Conservation (phyloP, 805 yeast genomes). For the Kuraishia hungarica region DNA sequence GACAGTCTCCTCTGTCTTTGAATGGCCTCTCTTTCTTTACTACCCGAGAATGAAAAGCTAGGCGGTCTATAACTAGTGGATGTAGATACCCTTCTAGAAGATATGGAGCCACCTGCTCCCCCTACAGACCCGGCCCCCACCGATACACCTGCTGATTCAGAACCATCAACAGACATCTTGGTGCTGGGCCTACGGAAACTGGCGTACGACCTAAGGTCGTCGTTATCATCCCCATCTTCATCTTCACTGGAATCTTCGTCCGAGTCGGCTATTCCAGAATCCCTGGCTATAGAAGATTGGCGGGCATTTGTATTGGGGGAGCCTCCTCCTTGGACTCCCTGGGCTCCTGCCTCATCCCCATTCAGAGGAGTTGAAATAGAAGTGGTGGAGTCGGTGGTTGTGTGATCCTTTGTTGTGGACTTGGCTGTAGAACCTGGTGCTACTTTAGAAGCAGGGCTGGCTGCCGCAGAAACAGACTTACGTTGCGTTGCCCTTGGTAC, state of each 20-base stretch:
- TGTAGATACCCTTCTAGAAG: not conserved
- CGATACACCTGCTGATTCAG: not conserved
- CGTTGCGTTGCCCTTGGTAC: constrained; percentile 44
- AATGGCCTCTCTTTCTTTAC: constrained; percentile 2
- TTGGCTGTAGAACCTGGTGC: not conserved
- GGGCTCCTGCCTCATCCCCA: too few relatives aligned
- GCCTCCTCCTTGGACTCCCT: too few relatives aligned
- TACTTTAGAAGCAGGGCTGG: not conserved
- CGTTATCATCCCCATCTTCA: not conserved
- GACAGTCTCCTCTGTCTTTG: constrained; percentile 9
- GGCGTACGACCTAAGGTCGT: not conserved
- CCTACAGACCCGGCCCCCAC: not conserved
- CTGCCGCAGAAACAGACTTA: constrained; percentile 3
- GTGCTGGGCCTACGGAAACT: not conserved
- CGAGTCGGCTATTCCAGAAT: not conserved
- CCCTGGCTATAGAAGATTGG: not conserved
- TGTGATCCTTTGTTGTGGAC: not conserved
- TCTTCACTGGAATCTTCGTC: not conserved
- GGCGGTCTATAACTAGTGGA: not conserved
- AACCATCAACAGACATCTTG: not conserved
- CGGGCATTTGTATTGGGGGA: not conserved
- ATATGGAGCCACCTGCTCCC: not conserved
- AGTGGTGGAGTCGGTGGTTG: too few relatives aligned
- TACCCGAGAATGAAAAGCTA: not conserved
- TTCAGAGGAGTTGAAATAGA: too few relatives aligned